Base-by-base conservation (phyloP, 2,329 filamentous ascomycete genomes). In the Sclerotinia spermophila region DNA sequence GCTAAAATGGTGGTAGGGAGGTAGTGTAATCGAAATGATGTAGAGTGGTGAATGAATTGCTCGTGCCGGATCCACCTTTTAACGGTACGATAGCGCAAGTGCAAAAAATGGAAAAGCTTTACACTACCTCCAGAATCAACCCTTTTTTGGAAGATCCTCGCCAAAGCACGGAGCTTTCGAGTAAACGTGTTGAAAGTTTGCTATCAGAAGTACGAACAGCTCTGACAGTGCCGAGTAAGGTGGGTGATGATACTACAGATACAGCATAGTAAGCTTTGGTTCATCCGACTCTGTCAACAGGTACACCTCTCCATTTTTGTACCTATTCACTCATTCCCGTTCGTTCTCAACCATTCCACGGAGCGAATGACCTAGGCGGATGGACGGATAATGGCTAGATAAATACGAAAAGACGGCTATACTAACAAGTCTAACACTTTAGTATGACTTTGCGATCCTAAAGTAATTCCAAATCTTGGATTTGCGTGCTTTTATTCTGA, bases 91-190 rank as follows among this genome's bases (percentile, higher is more conserved):
- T 68, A 61, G 65, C 33, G 62, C 30, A 10, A 42, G 30, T 66
- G 21, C 33, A 40, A 45, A 59, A 59, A 67, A 30, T 24, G 53
- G 30, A 38, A 59, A 58, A 45, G 51, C 38, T 53, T 56, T 55
- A 48, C 48, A 40, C 51, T n/a, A 68, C 55, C 42, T 42, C 55
- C 59, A 51, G 27, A 69, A 40, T 69, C 68, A 58, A 69, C 59
- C 4, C 42, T 55, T 45, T 35, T 27, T 24, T 45, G 35, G 67
- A 62, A 68, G 67, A 68, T 68, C 42, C 33, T 51, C 67, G 44
- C 56, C 27, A 53, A 62, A 58, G 35, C 55, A 53, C 55, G 56
- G 67, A 61, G 17, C 67, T 48, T 68, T 60, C 21, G 33, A 58
- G 40, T 60, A 45, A 33, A 30, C 40, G 33, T 27, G 55, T 48